Conservation (phyloP, 2,329 filamentous ascomycete species). For the Aspergillus pseudotamarii region DNA sequence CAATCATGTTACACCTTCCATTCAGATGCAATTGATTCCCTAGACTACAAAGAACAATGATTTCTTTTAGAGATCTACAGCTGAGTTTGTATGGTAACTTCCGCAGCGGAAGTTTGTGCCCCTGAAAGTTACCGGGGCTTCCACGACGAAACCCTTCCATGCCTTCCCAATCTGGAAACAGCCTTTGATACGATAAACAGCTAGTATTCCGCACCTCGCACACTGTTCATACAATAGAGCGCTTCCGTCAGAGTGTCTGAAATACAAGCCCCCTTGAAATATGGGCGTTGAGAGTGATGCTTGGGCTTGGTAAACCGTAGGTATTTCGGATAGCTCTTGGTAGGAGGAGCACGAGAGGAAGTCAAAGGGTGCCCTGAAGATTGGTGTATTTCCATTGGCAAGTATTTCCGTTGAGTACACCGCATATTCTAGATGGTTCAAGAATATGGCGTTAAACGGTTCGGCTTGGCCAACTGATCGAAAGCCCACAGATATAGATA, state of each 20-base stretch:
- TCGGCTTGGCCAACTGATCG: background rate
- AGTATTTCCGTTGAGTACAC: background rate
- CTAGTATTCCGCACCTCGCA: too few relatives aligned
- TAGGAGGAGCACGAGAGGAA: background rate
- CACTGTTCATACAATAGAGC: background rate
- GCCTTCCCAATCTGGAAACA: background rate
- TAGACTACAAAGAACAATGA: background rate
- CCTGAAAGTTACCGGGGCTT: background rate
- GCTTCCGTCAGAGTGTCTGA: background rate
- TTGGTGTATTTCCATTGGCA: background rate
- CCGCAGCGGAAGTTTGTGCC: background rate
- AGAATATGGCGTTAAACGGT: background rate
- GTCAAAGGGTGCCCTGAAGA: background rate
- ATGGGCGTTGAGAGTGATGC: background rate
- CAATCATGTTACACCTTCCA: background rate
- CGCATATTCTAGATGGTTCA: background rate
- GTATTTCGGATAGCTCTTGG: background rate
- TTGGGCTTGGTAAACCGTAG: background rate
- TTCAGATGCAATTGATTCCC: background rate
- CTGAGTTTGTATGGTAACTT: background rate
- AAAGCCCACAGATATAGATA: background rate
- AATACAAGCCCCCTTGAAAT: background rate
- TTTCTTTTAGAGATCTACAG: background rate
- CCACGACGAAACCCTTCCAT: background rate
- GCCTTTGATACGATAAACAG: background rate